These are phyloP conservation scores for Fusarium phyllophilum DNA, from an alignment of 2,329 filamentous ascomycete species.

Conservation along the genomic window DNA sequence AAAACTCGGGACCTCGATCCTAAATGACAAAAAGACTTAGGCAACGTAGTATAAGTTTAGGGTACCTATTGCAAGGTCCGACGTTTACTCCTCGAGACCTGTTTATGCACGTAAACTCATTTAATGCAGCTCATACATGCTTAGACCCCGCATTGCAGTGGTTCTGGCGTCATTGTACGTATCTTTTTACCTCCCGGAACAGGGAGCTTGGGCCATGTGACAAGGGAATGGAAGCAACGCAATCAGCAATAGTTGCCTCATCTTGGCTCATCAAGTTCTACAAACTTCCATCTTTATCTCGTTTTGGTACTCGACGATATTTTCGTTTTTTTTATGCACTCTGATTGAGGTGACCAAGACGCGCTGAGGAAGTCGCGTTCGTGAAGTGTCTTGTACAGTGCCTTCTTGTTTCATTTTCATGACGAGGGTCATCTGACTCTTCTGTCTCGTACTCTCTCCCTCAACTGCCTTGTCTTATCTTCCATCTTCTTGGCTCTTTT, in stretches of 20 bases:
- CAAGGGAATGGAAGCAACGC: conserved; percentile 23
- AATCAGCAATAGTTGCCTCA: conserved; percentile 22
- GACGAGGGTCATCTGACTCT: conserved; percentile 26
- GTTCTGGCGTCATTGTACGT: conserved; percentile 37
- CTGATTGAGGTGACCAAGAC: conserved; percentile 2
- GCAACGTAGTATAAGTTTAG: not conserved
- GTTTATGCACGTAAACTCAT: conserved; percentile 24
- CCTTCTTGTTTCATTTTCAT: conserved; percentile 14
- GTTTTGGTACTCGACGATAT: not conserved
- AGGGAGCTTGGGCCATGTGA: conserved; percentile 43
- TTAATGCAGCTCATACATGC: conserved; percentile 37
- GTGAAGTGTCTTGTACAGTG: conserved; percentile 5
- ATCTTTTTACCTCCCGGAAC: conserved; percentile 6
- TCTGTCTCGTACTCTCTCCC: conserved; percentile 22
- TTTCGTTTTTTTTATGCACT: not conserved
- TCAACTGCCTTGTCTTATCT: conserved; percentile 31
- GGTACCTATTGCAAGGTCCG: no score
- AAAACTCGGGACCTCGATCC: not conserved
- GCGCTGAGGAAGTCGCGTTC: conserved; percentile 19
- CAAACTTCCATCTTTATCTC: conserved; percentile 18
- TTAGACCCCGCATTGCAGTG: conserved; percentile 32
- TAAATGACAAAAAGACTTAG: not conserved
- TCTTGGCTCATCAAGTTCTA: conserved; percentile 17
- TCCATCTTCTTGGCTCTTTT: conserved; percentile 12
- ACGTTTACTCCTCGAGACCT: not conserved